Evolutionary conservation across 371 early-diverging fungal genomes (phyloP).

Genomic region (Synchytrium microbalum): DNA sequence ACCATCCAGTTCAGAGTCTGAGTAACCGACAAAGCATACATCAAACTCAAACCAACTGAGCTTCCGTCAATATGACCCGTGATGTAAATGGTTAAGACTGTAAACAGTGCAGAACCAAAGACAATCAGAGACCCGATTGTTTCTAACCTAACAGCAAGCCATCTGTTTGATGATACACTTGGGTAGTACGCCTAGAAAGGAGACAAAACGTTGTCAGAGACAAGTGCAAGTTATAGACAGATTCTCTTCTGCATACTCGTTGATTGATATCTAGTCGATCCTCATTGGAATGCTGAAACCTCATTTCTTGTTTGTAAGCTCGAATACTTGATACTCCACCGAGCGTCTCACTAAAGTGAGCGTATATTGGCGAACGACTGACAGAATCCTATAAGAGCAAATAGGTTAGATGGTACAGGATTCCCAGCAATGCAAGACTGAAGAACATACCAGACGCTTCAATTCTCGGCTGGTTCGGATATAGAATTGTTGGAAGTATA

Average conservation of each 20-base stretch:
- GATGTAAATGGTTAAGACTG: slow-evolving; percentile 30
- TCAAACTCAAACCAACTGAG: slow-evolving; percentile 70
- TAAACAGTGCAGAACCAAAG: slow-evolving; percentile 38
- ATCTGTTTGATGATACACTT: background rate
- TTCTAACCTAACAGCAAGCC: slow-evolving; percentile 85
- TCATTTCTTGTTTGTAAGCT: slow-evolving; percentile 36
- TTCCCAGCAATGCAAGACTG: background rate
- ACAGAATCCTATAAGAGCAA: slow-evolving; percentile 22
- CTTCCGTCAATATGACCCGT: slow-evolving; percentile 31
- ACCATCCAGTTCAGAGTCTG: slow-evolving; percentile 81
- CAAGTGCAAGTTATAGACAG: background rate
- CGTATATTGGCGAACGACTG: slow-evolving; percentile 38
- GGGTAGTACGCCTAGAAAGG: slow-evolving; percentile 7
- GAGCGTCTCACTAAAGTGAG: slow-evolving; percentile 43
- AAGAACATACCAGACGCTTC: slow-evolving; percentile 30
- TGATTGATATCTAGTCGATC: slow-evolving; percentile 69
- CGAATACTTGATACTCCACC: slow-evolving; percentile 43
- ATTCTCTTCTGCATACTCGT: slow-evolving; percentile 58
- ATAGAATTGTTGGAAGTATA: slow-evolving; percentile 40
- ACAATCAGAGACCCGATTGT: slow-evolving; percentile 51
- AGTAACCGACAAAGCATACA: slow-evolving; percentile 74
- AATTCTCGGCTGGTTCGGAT: slow-evolving; percentile 39
- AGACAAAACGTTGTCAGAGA: background rate
- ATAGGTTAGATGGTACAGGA: background rate
- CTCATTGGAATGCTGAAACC: slow-evolving; percentile 71